A percentile compares a stretch with the other conserved stretches of the same genome.
Conservation (phyloP, 129 eudicot species). For the Chrysanthemum makinoi region DNA sequence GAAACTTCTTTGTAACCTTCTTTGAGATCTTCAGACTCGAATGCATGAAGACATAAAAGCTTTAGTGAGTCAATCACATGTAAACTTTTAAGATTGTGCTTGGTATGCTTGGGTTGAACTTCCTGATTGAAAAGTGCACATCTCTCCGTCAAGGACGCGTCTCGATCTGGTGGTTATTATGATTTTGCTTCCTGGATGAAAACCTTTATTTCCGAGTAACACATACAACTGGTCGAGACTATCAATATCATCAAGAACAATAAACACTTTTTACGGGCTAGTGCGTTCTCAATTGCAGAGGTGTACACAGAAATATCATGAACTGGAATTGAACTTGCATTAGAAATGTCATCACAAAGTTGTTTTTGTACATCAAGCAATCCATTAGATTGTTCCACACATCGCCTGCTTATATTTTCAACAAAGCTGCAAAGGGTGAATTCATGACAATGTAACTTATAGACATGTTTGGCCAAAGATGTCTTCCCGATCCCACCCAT, state of each 20-base stretch:
- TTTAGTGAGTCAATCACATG: not conserved
- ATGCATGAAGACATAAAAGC: not conserved
- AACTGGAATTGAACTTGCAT: not conserved
- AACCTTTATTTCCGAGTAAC: not conserved
- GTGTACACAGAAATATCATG: not conserved
- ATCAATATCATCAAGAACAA: constrained; percentile 15
- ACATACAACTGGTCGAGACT: not conserved
- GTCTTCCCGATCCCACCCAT: no score
- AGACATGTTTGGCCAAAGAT: no score
- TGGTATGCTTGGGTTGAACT: not conserved
- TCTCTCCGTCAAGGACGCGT: not conserved
- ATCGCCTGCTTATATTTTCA: not conserved
- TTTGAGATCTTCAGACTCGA: not conserved
- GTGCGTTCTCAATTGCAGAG: not conserved
- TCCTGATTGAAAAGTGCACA: not conserved
- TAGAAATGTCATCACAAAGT: not conserved
- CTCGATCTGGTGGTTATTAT: not conserved
- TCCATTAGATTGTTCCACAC: not conserved
- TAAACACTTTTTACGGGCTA: not conserved
- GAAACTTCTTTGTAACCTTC: not conserved
- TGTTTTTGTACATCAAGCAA: not conserved
- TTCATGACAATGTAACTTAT: no score
- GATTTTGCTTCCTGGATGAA: not conserved
- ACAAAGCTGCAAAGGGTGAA: not conserved
- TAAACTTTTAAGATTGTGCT: not conserved